Conservation (phyloP, 805 yeast genomes). For the Hanseniaspora clermontiae region DNA sequence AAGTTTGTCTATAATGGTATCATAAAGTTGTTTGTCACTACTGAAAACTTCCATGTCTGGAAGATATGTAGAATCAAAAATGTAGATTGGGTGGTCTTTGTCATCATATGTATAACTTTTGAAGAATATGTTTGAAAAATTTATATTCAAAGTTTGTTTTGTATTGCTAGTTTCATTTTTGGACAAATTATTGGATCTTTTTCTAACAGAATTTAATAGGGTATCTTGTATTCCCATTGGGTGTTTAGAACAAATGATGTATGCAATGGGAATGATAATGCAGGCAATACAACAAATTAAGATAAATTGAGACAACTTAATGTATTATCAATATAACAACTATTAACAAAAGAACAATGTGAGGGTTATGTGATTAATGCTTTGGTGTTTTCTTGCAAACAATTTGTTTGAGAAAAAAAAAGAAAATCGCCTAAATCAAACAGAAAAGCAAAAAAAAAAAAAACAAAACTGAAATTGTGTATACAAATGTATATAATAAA, state of each 20-base stretch:
- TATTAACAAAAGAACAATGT: not conserved
- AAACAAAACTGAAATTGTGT: too few species aligned
- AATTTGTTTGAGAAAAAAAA: not conserved
- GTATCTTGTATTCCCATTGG: conserved; percentile 9
- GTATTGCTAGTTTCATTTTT: conserved; percentile 21
- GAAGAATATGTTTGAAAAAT: conserved; percentile 39
- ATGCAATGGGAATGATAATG: not conserved
- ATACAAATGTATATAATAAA: too few species aligned
- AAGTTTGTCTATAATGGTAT: conserved; percentile 36
- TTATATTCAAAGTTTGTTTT: conserved; percentile 21
- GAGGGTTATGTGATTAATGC: not conserved
- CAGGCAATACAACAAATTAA: not conserved
- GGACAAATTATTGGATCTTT: conserved; percentile 10
- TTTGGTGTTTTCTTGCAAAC: not conserved
- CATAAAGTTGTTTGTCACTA: conserved; percentile 29
- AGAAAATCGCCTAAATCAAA: not conserved
- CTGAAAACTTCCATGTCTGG: conserved; percentile 40
- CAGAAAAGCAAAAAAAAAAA: not conserved
- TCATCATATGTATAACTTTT: conserved; percentile 55
- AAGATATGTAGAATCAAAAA: conserved; percentile 70
- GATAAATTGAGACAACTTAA: not conserved
- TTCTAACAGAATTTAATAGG: not conserved
- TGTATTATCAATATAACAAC: not conserved
- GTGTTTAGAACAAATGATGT: not conserved
- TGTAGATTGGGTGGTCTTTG: conserved; percentile 56